Base-by-base conservation (phyloP, 768 basidiomycete species). In the Tricholomella constricta region DNA sequence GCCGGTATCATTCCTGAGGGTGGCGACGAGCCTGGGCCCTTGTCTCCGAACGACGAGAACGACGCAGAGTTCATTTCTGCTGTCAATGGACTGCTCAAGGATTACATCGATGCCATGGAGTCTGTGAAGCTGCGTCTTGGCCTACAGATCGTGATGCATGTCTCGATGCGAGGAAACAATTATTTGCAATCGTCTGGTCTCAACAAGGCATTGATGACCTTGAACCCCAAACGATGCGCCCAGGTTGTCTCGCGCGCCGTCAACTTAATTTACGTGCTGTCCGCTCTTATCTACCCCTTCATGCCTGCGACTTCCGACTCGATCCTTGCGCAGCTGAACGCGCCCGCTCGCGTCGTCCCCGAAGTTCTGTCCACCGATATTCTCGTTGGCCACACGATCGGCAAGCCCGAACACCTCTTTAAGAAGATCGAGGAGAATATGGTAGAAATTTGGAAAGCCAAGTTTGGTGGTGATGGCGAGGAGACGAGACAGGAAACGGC, bases 151-250 rank as follows among this genome's bases (percentile, higher is more conserved):
- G 85, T 93, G 71, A 97, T 99, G 93, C 78, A 81, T 34, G 76
- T 98, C 51, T 98, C 97, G 6, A 84, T 80, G 45, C 82, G 86
- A 7, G 97, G 94, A 19, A 99, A 99, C 70, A 82, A 81, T 54
- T 98, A 97, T 73, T 85, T 99, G n/a, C 94, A 97, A 68, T 83
- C 91, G 2, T 89, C 92, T 20, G 88, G 89, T 19, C 83, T 99
- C 49, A 89, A 89, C 79, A 98, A 97, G 70, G 82, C 92, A 6
- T 78, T 98, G 55, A 86, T 96, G 75, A 74, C 82, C 8, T 82
- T 85, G 57, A 79, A 94, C 57, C 92, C 94, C 2, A 78, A 79
- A 51, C 89, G 94, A 53, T 96, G 94, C 62, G 94, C 89, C 3
- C 87, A 91, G 62, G 95, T 98, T 60, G 76, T 98, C 53, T 85